These are phyloP conservation scores for Elaeis oleifera DNA, from an alignment of 202 grass and related monocot genomes.

Conservation along the genomic window DNA sequence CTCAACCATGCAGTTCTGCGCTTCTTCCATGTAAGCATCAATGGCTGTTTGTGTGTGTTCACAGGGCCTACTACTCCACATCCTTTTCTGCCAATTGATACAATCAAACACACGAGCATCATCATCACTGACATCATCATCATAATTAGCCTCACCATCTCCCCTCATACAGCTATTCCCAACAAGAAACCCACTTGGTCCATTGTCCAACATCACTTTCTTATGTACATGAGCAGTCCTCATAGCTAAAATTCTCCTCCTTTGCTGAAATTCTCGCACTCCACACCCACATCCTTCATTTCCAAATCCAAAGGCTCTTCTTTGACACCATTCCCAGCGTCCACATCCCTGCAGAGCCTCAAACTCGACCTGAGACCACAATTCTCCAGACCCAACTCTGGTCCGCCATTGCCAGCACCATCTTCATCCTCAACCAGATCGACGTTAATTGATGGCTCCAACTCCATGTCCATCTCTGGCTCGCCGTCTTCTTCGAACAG, in stretches of 20 bases:
- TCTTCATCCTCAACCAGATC: constrained; percentile 36
- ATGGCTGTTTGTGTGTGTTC: constrained; percentile 36
- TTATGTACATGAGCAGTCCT: constrained; percentile 29
- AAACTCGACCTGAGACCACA: constrained; percentile 28
- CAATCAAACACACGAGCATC: constrained; percentile 31
- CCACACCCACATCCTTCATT: constrained; percentile 38
- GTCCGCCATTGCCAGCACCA: constrained; percentile 9
- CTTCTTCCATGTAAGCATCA: constrained; percentile 29
- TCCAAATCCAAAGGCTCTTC: constrained; percentile 40
- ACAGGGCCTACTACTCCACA: constrained; percentile 30
- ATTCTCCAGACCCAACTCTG: constrained; percentile 13
- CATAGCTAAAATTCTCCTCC: constrained; percentile 67
- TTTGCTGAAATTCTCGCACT: constrained; percentile 82
- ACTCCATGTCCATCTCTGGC: constrained; percentile 13
- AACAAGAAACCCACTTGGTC: constrained; percentile 34
- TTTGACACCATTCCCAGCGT: constrained; percentile 35
- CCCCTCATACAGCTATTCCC: constrained; percentile 56
- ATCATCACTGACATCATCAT: no score
- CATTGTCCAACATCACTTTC: constrained; percentile 33
- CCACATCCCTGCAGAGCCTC: constrained; percentile 26
- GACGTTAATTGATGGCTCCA: constrained; percentile 13
- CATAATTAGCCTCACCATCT: constrained; percentile 48
- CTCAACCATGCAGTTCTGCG: constrained; percentile 26
- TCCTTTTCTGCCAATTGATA: constrained; percentile 54
- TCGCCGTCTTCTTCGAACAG: constrained; percentile 30